Evolutionary conservation across 2,329 filamentous ascomycete species (phyloP).

Genomic region (Calonectria multiphialidica): DNA sequence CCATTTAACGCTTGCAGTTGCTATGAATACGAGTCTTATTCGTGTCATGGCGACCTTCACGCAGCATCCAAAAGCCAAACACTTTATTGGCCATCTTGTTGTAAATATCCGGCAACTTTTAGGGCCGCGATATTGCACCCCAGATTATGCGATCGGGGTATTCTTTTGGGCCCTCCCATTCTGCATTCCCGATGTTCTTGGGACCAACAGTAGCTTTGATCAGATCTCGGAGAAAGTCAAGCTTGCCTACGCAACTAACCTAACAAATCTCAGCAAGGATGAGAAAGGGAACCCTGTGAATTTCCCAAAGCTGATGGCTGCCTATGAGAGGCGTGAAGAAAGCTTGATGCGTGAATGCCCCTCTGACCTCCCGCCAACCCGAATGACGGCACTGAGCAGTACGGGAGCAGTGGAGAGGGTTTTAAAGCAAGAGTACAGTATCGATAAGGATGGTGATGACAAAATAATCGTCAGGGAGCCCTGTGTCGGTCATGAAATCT

Average conservation of each 20-base stretch:
- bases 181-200: not conserved
- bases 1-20: not conserved
- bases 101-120: not conserved
- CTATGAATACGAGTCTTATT: not conserved
- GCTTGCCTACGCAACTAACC: not conserved
- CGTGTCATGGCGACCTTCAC: not conserved
- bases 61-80: not conserved
- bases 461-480: not conserved
- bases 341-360: not conserved
- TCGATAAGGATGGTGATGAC: not conserved
- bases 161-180: not conserved
- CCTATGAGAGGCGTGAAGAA: not conserved
- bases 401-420: not conserved
- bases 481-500: not conserved
- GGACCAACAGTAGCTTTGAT: not conserved
- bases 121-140: not conserved
- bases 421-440: not conserved
- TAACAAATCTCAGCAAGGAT: not conserved
- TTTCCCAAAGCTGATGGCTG: not conserved
- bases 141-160: not conserved
- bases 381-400: not conserved
- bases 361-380: not conserved
- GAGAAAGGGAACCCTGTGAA: not conserved
- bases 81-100: not conserved
- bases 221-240: not conserved